Evolutionary conservation across 2,329 filamentous ascomycete species (phyloP).

Genomic region (Arthroderma sp.): DNA sequence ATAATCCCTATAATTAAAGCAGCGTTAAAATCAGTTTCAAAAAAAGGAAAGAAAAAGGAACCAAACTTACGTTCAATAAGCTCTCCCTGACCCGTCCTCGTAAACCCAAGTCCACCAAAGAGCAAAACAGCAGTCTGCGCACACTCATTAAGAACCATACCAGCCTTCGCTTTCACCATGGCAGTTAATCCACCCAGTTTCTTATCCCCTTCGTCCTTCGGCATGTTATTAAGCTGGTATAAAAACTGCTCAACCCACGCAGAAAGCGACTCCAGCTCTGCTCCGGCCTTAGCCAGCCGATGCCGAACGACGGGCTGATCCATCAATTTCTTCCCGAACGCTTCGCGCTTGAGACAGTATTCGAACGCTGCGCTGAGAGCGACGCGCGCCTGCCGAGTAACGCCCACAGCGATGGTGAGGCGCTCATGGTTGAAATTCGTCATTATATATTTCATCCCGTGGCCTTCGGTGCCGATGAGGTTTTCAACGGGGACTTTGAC

Average conservation of each 20-base stretch:
- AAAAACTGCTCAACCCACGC: constrained; percentile 61
- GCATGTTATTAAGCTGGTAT: constrained; percentile 52
- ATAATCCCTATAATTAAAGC: constrained; percentile 38
- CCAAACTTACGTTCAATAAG: constrained; percentile 50
- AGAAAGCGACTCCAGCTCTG: constrained; percentile 54
- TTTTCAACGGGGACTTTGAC: constrained; percentile 59
- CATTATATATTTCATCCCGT: constrained; percentile 64
- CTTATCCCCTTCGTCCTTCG: constrained; percentile 31
- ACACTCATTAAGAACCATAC: constrained; percentile 58
- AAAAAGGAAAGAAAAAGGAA: constrained; percentile 5
- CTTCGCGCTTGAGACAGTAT: constrained; percentile 53
- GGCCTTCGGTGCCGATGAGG: constrained; percentile 54
- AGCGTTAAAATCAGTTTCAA: constrained; percentile 17
- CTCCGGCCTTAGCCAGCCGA: constrained; percentile 56
- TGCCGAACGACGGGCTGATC: constrained; percentile 64
- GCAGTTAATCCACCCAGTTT: constrained; percentile 60
- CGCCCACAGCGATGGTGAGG: constrained; percentile 51
- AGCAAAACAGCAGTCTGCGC: constrained; percentile 55
- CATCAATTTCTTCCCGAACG: constrained; percentile 55
- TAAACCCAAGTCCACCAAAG: constrained; percentile 64
- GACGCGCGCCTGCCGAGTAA: constrained; percentile 49
- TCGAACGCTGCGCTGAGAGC: constrained; percentile 47
- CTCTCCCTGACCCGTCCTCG: constrained; percentile 56
- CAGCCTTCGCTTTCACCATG: constrained; percentile 58
- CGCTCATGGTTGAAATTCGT: constrained; percentile 72